A percentile compares a stretch with the other conserved stretches of the same genome.
Evolutionary conservation across 2,329 filamentous ascomycete species (phyloP).

Genomic region (Teratosphaeria gauchensis): DNA sequence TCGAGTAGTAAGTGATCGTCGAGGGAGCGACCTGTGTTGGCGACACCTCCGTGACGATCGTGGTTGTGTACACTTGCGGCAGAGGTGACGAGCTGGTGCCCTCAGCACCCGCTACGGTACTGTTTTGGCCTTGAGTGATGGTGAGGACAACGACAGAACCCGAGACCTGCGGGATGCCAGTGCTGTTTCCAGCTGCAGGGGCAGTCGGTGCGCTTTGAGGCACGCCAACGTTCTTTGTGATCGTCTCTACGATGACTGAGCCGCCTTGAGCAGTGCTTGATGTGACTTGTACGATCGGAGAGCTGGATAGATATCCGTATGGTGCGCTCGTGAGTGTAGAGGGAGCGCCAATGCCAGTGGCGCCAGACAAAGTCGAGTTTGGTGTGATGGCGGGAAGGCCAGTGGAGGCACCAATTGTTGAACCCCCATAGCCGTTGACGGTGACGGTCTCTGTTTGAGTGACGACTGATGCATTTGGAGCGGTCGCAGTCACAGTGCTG

Average conservation of each 20-base stretch:
- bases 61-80: slow-evolving; percentile 8
- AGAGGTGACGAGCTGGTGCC: background rate
- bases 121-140: background rate
- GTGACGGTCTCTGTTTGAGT: background rate
- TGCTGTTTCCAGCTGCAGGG: background rate
- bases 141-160: background rate
- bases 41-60: slow-evolving; percentile 4
- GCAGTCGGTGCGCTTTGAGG: background rate
- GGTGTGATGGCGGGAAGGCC: background rate
- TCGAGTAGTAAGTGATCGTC: slow-evolving; percentile 30
- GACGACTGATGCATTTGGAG: background rate
- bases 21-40: slow-evolving; percentile 1
- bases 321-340: background rate
- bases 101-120: background rate
- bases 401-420: background rate
- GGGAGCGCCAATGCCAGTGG: background rate
- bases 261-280: background rate
- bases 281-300: background rate
- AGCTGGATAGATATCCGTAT: background rate
- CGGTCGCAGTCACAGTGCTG: background rate
- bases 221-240: background rate
- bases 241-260: background rate
- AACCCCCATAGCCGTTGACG: background rate
- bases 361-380: background rate
- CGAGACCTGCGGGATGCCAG: background rate